Evolutionary conservation across 179 eudicot species (phyloP).

Genomic region (Patellifolia procumbens): DNA sequence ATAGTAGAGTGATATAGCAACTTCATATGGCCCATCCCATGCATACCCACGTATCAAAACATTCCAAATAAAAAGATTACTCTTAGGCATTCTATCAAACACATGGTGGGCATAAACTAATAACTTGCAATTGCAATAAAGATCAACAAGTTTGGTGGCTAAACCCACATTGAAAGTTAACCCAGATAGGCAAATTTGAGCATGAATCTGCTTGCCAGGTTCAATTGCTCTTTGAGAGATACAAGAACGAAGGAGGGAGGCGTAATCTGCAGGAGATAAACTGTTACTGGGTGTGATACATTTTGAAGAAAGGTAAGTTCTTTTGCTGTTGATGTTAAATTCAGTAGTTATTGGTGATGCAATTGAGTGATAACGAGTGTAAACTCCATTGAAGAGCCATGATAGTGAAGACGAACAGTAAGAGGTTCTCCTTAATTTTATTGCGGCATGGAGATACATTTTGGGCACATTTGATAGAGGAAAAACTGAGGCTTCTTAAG

Average conservation of each 20-base stretch:
- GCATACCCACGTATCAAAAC: slow-evolving; percentile 91
- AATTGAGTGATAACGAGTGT: slow-evolving; percentile 24
- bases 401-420: not conserved
- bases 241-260: slow-evolving; percentile 51
- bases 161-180: slow-evolving; percentile 40
- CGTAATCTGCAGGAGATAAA: slow-evolving; percentile 33
- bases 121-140: slow-evolving; percentile 55
- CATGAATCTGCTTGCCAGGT: slow-evolving; percentile 80
- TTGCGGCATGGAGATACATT: slow-evolving; percentile 26
- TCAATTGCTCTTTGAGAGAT: slow-evolving; percentile 55
- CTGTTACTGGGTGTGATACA: slow-evolving; percentile 11
- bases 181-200: slow-evolving; percentile 53
- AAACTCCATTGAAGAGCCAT: slow-evolving; percentile 7
- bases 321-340: not conserved
- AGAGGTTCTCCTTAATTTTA: slow-evolving; percentile 13
- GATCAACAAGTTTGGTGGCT: slow-evolving; percentile 67
- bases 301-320: slow-evolving; percentile 1
- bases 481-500: not conserved
- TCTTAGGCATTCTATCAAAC: slow-evolving; percentile 73
- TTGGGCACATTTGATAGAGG: slow-evolving; percentile 10
- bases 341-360: slow-evolving; percentile 12
- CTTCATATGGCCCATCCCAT: slow-evolving; percentile 77
- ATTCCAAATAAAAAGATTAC: slow-evolving; percentile 73
- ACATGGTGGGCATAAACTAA: slow-evolving; percentile 55
- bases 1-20: slow-evolving; percentile 51